Evolutionary conservation across 805 yeast genomes (phyloP).

Genomic region (Yarrowia sp.): DNA sequence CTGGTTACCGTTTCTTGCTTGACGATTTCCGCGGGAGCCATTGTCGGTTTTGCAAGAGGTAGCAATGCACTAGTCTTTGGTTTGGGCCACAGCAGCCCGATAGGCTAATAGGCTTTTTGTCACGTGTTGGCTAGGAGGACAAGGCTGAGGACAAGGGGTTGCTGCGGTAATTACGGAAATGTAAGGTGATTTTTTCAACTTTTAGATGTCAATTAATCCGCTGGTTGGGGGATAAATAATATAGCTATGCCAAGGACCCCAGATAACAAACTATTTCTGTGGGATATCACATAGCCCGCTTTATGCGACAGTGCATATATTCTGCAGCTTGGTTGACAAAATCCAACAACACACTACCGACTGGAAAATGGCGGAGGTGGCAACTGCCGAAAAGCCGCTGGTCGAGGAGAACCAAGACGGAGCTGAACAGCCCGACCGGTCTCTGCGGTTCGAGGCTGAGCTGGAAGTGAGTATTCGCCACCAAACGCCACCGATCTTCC

Average conservation of each 20-base stretch:
- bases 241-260: too few relatives aligned
- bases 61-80: constrained; percentile 2
- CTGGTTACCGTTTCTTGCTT: constrained; percentile 17
- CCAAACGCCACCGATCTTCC: not conserved
- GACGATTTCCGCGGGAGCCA: not conserved
- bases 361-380: constrained; percentile 20
- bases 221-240: too few relatives aligned
- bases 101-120: constrained; percentile 11
- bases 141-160: not conserved
- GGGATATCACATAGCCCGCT: not conserved
- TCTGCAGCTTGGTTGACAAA: not conserved
- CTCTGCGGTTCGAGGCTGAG: constrained; percentile 85
- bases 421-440: constrained; percentile 35
- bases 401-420: not conserved
- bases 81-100: not conserved
- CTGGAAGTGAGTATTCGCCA: constrained; percentile 53
- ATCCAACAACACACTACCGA: constrained; percentile 1
- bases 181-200: too few relatives aligned
- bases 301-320: constrained; percentile 19
- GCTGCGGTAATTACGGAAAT: not conserved
- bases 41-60: not conserved
- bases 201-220: not conserved
- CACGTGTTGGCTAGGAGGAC: not conserved
- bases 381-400: constrained; percentile 2
- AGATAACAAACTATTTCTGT: too few relatives aligned